Evolutionary conservation across 2,329 filamentous ascomycete species (phyloP).

Genomic region (Colletotrichum sp.): DNA sequence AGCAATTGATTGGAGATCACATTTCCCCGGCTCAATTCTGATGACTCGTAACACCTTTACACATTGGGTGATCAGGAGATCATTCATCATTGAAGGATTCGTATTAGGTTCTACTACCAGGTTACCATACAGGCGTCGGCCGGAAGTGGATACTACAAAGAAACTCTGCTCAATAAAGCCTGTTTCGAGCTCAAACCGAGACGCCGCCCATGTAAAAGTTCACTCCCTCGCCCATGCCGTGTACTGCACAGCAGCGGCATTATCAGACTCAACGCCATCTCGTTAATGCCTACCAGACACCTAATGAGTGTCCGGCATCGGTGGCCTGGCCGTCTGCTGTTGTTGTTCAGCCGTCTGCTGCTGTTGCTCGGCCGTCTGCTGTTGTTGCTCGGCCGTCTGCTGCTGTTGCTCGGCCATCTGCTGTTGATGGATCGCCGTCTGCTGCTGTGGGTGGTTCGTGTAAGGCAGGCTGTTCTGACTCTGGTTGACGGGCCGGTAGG

Average conservation of each 20-base stretch:
- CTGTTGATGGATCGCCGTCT: slow-evolving; percentile 13
- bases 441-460: slow-evolving; percentile 17
- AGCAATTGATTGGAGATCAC: not conserved
- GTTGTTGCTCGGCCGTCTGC: slow-evolving; percentile 21
- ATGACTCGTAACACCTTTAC: not conserved
- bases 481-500: not conserved
- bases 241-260: not conserved
- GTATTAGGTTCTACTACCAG: not conserved
- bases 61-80: not conserved
- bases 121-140: not conserved
- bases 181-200: not conserved
- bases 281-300: not conserved
- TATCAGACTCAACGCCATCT: not conserved
- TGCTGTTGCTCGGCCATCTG: slow-evolving; percentile 22
- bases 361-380: slow-evolving; percentile 25
- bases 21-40: not conserved
- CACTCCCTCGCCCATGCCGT: not conserved
- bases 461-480: not conserved
- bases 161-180: not conserved
- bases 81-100: not conserved
- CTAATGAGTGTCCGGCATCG: not conserved
- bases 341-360: slow-evolving; percentile 12
- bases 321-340: not conserved
- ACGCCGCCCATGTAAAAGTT: not conserved
- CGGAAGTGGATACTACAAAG: not conserved